Conservation (phyloP, 805 yeast species). For the Teunomyces pallodes region DNA sequence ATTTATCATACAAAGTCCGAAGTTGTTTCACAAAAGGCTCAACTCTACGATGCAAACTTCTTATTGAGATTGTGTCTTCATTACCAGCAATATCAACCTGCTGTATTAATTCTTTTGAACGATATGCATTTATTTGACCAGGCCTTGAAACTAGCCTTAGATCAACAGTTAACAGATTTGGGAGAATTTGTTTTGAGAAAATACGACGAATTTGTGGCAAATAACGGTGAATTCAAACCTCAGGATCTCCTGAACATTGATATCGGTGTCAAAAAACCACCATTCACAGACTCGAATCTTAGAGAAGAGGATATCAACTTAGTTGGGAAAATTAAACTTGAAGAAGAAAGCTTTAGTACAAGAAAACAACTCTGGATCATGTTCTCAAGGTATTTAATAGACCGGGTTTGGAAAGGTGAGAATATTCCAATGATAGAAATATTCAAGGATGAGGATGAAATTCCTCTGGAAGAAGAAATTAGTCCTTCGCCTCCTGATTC, state of each 20-base stretch:
- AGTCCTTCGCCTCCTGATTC: background rate
- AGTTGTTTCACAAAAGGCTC: conserved; percentile 7
- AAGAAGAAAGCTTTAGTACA: conserved; percentile 34
- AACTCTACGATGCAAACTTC: conserved; percentile 64
- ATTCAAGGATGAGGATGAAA: background rate
- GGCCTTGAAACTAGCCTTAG: conserved; percentile 74
- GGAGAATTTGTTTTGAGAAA: conserved; percentile 40
- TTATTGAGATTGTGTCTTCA: conserved; percentile 70
- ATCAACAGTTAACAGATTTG: conserved; percentile 53
- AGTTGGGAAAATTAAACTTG: conserved; percentile 30
- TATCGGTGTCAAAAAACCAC: background rate
- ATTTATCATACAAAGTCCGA: conserved; percentile 23
- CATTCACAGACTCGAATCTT: conserved; percentile 16
- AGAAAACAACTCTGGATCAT: conserved; percentile 74
- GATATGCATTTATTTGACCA: conserved; percentile 68
- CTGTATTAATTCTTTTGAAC: conserved; percentile 69
- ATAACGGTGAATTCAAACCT: conserved; percentile 10
- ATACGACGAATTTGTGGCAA: conserved; percentile 24
- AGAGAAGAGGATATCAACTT: conserved; percentile 38
- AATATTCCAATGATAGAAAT: conserved; percentile 4
- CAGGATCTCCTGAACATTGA: conserved; percentile 4
- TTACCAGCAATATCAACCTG: conserved; percentile 57
- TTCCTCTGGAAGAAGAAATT: conserved; percentile 1
- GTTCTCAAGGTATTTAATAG: conserved; percentile 52
- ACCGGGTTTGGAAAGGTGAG: conserved; percentile 21